phyloP scores from a whole-genome alignment of 192 early-diverging fungal species.

The Coemansia sp. region DNA sequence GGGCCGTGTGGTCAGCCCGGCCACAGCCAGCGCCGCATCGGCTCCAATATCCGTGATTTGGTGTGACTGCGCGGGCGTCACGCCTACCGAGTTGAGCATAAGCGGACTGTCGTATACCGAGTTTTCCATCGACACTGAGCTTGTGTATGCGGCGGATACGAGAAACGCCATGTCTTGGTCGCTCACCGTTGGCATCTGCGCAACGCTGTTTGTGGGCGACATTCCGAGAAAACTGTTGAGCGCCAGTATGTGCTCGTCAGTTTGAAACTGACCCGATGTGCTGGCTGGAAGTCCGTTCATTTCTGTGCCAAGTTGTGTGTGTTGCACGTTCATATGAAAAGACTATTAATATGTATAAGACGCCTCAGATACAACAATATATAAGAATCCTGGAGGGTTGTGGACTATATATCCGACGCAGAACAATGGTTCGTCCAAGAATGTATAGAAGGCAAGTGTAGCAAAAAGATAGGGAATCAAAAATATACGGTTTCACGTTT shows the following conservation, averaged over 20 bases:
- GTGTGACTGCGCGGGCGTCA: slow-evolving; percentile 37
- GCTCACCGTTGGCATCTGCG: slow-evolving; percentile 11
- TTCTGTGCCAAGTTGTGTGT: background rate
- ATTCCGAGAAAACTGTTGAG: slow-evolving; percentile 41
- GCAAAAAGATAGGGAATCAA: too few relatives aligned
- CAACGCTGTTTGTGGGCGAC: background rate
- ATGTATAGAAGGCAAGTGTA: too few relatives aligned
- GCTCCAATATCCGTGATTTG: slow-evolving; percentile 28
- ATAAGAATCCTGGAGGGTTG: background rate
- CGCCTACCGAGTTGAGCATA: slow-evolving; percentile 27
- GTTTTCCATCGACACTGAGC: background rate
- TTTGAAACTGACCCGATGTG: slow-evolving; percentile 12
- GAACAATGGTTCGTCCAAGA: too few relatives aligned
- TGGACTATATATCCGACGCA: background rate
- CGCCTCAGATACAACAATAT: background rate
- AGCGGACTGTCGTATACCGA: slow-evolving; percentile 22
- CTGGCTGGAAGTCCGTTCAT: slow-evolving; percentile 2
- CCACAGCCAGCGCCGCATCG: slow-evolving; percentile 15
- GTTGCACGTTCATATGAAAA: background rate
- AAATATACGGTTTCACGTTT: background rate
- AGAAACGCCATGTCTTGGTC: slow-evolving; percentile 42
- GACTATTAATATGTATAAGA: background rate
- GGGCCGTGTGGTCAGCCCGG: slow-evolving; percentile 4
- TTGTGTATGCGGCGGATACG: slow-evolving; percentile 17
- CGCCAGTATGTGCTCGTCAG: slow-evolving; percentile 34